Evolutionary conservation across 139 green algal species (phyloP), one percentile per base, ranked within the genome.

Genomic region (Micractinium conductrix): DNA sequence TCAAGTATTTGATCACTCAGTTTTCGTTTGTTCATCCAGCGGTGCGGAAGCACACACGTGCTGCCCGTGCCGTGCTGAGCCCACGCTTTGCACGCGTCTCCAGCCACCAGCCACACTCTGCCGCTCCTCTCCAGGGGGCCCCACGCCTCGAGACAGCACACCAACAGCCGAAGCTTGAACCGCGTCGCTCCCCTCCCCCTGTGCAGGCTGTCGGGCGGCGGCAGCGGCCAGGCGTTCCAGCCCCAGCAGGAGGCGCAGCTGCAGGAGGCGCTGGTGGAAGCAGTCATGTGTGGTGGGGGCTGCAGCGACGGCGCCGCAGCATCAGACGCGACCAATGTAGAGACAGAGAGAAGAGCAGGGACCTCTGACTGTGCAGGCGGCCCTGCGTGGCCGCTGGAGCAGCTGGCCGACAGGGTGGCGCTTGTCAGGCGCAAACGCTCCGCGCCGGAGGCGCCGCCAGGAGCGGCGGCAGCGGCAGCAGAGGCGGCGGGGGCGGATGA

Each of bases 221-320:
- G 43, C n/a, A 38, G 37, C 33, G 65, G 65, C 14, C 33, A 28
- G 1, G 33, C 79, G 53, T 75, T 92, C 17, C 70, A 79, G 22
- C 71, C 87, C 1, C 65, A 45, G 17, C 71, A 89, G 40, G 83
- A 89, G 33, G 35, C 28, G 38, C 40, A 74, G 50, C 65, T 92
- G 26, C 40, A 17, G 19, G 53, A 67, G 30, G 80, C 84, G 55
- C 68, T 92, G 63, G 73, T 73, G 3, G 67, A 85, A 0, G 87
- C 87, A 28, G 33, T 92, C 26, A 37, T 84, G 50, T 42, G n/a
- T 21, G 33, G 65, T 21, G 35, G 58, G 5, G 26, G 76, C n/a
- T 22, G n/a, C 76, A 82, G 76, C 38, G 2, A 30, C 40, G 30
- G 24, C 38, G 1, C 38, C 43, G 58, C 58, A 44, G 55, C 38